phyloP scores from a whole-genome alignment of 169 alveolate genomes.

The Neospora caninum region DNA sequence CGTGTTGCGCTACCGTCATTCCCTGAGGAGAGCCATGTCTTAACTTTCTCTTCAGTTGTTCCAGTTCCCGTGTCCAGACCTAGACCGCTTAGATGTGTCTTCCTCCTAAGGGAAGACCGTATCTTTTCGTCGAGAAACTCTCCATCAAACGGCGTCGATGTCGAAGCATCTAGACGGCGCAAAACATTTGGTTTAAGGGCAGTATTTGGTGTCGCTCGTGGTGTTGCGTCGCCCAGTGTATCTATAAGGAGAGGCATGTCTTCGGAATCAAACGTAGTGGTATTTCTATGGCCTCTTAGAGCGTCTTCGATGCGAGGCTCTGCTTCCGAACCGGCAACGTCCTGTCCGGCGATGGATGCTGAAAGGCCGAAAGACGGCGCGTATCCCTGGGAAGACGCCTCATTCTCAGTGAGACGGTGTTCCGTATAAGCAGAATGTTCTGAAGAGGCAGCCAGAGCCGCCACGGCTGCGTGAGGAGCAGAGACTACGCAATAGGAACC shows the following conservation, averaged over 20 bases:
- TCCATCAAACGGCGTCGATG: background rate
- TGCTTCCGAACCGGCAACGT: background rate
- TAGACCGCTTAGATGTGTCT: too few species aligned
- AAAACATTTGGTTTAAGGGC: background rate
- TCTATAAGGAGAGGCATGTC: background rate
- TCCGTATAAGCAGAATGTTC: background rate
- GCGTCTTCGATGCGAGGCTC: background rate
- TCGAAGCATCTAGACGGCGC: background rate
- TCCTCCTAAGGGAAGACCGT: too few species aligned
- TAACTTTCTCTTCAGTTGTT: too few species aligned
- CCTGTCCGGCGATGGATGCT: background rate
- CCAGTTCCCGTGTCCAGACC: too few species aligned
- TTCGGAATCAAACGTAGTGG: background rate
- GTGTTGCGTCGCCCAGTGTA: background rate
- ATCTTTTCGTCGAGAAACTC: too few species aligned
- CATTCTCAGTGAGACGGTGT: background rate
- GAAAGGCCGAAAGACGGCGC: background rate
- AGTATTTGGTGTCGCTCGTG: background rate
- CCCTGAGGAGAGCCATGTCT: too few species aligned
- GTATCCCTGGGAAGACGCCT: background rate
- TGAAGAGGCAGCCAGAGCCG: background rate
- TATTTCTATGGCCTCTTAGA: background rate
- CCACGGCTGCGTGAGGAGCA: background rate
- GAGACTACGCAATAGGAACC: constrained; percentile 36
- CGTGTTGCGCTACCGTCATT: too few species aligned